phyloP scores from a whole-genome alignment of 139 green algal species.

The Spirogloea muscicola region DNA sequence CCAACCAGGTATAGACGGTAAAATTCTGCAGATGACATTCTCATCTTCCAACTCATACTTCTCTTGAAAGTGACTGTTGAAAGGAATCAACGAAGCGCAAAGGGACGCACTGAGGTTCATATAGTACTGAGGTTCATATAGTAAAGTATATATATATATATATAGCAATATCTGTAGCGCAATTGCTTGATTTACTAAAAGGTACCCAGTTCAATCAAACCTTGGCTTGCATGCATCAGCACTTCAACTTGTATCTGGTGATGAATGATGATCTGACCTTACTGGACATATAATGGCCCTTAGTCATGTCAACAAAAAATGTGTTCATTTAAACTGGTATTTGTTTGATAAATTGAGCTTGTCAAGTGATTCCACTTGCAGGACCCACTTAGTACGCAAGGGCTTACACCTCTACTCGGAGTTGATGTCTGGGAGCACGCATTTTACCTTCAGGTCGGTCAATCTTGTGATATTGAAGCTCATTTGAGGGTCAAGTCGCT shows the following conservation, averaged over 20 bases:
- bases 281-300: background rate
- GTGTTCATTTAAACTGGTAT: too few relatives aligned
- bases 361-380: too few relatives aligned
- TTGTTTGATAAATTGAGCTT: too few relatives aligned
- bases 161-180: background rate
- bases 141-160: background rate
- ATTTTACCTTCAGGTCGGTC: constrained; percentile 51
- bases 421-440: constrained; percentile 84
- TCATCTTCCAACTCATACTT: background rate
- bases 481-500: too few relatives aligned
- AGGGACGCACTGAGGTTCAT: background rate
- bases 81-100: too few relatives aligned
- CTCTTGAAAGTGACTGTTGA: too few relatives aligned
- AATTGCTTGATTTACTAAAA: background rate
- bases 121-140: background rate
- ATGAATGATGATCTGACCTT: too few relatives aligned
- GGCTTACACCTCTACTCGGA: constrained; percentile 86
- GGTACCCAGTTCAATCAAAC: background rate
- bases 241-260: too few relatives aligned
- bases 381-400: constrained; percentile 55
- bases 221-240: background rate
- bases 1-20: constrained; percentile 72
- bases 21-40: background rate
- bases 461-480: background rate
- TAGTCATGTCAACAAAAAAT: background rate